Percentiles rank a stretch among this genome's conserved stretches.
phyloP scores from a whole-genome alignment of 257 asterid species.

The Knoxia roxburghii region DNA sequence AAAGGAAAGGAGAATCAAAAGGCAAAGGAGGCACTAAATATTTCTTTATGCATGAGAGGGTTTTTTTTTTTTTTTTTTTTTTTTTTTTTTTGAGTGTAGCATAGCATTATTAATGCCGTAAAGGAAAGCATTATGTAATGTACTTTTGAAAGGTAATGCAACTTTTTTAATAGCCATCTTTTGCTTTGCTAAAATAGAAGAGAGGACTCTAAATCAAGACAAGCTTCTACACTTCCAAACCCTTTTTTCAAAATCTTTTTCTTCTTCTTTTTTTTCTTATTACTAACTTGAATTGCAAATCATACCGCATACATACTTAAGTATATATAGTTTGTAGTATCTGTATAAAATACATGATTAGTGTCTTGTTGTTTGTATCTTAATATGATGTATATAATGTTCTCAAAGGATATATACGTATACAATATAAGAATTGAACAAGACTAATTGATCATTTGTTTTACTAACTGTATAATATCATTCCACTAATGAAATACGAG shows the following conservation, averaged over 20 bases:
- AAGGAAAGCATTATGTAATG: constrained; percentile 35
- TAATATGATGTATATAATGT: too few species aligned
- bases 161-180: constrained; percentile 38
- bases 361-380: too few species aligned
- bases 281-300: too few species aligned
- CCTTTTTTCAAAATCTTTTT: constrained; percentile 15
- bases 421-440: too few species aligned
- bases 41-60: constrained; percentile 26
- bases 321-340: too few species aligned
- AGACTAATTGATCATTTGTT: too few species aligned
- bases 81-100: too few species aligned
- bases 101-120: constrained; percentile 27
- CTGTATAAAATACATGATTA: too few species aligned
- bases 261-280: background rate
- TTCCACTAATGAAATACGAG: too few species aligned
- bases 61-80: background rate
- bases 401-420: too few species aligned
- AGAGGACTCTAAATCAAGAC: constrained; percentile 34
- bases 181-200: constrained; percentile 28
- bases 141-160: constrained; percentile 51
- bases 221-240: constrained; percentile 33
- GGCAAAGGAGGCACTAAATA: constrained; percentile 40
- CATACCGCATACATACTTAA: too few species aligned
- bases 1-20: constrained; percentile 23
- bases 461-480: too few species aligned